Base-by-base conservation (phyloP, 371 early-diverging fungal species). In the Mortierella sp. region DNA sequence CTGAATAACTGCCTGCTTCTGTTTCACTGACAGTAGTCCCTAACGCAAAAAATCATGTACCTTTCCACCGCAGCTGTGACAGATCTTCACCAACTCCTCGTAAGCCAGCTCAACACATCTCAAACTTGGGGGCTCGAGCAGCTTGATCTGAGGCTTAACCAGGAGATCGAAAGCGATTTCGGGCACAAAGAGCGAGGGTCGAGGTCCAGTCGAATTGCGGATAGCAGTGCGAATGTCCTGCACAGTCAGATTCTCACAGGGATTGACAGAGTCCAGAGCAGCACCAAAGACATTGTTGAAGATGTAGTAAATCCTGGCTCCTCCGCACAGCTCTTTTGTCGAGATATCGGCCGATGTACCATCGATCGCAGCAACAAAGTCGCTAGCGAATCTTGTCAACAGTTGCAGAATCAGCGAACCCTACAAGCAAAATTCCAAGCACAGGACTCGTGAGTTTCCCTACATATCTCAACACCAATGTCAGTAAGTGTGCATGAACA, bases 321-420 rank as follows among this genome's bases (percentile, higher is more conserved):
- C 97, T 49, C 95, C 95, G 50, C 89, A 87, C 79, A 99, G 80
- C 81, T 99, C 98, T 53, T 92, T 93, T 50, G 94, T 91, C n/a
- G 95, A 88, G 58, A 95, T 88, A 37, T 95, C 95, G 28, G 90
- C 78, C 6, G 87, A 87, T 15, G 92, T 94, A 47, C 94, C 95
- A 54, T 95, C 93, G 70, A 94, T 90, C 8, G 92, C 87, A 42
- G 92, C 86, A 57, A 85, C 86, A 80, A 94, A 96, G 53, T 93
- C 90, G 51, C 81, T 89, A 4, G 93, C 89, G 76, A 94, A 93
- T 66, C 88, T 89, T 37, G 92, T 96, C 63, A 97, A 79, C 41
- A 94, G 70, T 76, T 90, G 90, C 55, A 97, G 78, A 43, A 95
- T 71, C 32, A 92, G 72, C 3, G 93, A 79, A 11, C 89, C 89